Conservation (phyloP, 75 land plant species). For the Ceratopteris richardii region DNA sequence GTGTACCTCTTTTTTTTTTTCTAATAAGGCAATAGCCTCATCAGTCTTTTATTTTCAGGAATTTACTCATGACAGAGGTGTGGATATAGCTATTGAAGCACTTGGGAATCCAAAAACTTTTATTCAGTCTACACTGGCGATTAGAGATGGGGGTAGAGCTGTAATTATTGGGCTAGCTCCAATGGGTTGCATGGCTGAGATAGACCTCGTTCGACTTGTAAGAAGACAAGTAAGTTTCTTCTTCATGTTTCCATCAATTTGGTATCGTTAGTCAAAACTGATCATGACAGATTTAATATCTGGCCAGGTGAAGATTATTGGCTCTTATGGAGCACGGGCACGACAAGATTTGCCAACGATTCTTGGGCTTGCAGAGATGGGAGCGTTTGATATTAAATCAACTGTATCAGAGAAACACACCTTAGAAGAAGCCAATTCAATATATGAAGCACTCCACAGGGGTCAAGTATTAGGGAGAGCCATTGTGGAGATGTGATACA, state of each 20-base stretch:
- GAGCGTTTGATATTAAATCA: conserved; percentile 51
- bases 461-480: conserved; percentile 83
- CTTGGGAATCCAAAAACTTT: conserved; percentile 79
- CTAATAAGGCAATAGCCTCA: too few relatives aligned
- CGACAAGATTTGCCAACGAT: conserved; percentile 89
- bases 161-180: conserved; percentile 92
- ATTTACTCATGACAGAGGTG: conserved; percentile 85
- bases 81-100: conserved; percentile 93
- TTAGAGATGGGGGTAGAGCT: conserved; percentile 96
- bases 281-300: too few relatives aligned
- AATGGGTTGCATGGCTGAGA: conserved; percentile 57
- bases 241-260: not conserved
- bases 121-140: conserved; percentile 56
- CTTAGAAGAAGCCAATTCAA: conserved; percentile 58
- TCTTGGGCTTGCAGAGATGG: conserved; percentile 76
- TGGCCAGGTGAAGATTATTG: conserved; percentile 74
- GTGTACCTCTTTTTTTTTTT: not conserved
- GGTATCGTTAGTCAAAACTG: too few relatives aligned
- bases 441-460: conserved; percentile 60
- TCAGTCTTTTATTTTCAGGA: too few relatives aligned
- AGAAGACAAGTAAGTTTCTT: conserved; percentile 62
- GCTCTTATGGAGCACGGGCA: conserved; percentile 94
- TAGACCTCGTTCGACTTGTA: conserved; percentile 85
- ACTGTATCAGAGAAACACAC: conserved; percentile 63
- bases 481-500: conserved; percentile 53